A percentile compares a stretch with the other conserved stretches of the same genome.
Conservation (phyloP, 148 eudicot genomes). For the Polygonum aviculare region DNA sequence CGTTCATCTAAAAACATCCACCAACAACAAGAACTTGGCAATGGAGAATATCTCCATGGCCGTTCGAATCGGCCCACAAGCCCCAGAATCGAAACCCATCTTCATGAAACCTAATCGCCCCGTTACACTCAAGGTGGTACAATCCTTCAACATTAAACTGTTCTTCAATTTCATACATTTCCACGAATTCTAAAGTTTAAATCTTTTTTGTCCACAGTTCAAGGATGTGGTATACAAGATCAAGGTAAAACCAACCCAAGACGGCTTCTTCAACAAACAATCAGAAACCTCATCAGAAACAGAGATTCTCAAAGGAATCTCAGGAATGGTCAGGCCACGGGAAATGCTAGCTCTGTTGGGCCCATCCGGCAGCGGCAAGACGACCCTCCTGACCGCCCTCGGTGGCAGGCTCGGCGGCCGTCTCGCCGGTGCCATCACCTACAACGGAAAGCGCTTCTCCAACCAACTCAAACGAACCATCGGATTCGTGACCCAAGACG, state of each 20-base stretch:
- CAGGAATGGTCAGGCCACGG: slow-evolving; percentile 39
- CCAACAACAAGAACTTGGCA: background rate
- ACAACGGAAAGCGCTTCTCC: slow-evolving; percentile 36
- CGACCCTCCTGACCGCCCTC: slow-evolving; percentile 44
- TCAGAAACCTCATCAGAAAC: slow-evolving; percentile 18
- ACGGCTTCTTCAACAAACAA: slow-evolving; percentile 19
- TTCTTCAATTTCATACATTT: background rate
- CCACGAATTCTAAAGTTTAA: background rate
- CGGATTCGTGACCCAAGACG: slow-evolving; percentile 56
- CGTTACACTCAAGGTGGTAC: background rate
- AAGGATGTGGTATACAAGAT: slow-evolving; percentile 17
- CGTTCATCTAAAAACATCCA: background rate
- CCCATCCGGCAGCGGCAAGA: slow-evolving; percentile 61
- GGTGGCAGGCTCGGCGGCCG: slow-evolving; percentile 38
- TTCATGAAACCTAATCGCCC: background rate
- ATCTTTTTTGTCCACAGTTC: background rate
- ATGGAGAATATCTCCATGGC: background rate
- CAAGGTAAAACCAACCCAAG: slow-evolving; percentile 11
- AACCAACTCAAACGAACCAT: slow-evolving; percentile 35
- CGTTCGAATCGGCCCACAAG: background rate
- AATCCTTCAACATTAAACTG: background rate
- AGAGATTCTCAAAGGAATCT: slow-evolving; percentile 33
- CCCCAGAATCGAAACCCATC: background rate
- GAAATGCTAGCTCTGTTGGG: slow-evolving; percentile 60
- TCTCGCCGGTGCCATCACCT: slow-evolving; percentile 39